Evolutionary conservation across 2,329 filamentous ascomycete genomes (phyloP).

Genomic region (Ophiocordyceps camponoti-rufipedis): DNA sequence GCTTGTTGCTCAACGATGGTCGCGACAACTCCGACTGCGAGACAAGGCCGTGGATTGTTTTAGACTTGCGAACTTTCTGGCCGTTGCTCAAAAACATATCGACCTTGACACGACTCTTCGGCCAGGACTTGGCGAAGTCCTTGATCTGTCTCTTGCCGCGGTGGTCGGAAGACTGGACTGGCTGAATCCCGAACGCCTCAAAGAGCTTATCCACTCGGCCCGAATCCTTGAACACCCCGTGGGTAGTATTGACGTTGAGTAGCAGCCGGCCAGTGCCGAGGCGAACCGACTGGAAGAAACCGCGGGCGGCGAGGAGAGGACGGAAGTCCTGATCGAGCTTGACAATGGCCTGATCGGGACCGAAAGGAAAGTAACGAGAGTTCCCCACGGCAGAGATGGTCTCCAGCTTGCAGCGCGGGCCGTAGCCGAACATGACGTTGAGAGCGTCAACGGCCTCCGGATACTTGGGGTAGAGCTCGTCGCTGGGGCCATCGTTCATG

Average conservation of each 20-base stretch:
- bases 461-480: slow-evolving; percentile 27
- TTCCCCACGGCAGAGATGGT: slow-evolving; percentile 23
- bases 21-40: slow-evolving; percentile 6
- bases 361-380: slow-evolving; percentile 29
- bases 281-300: slow-evolving; percentile 37
- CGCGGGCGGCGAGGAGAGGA: slow-evolving; percentile 24
- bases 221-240: slow-evolving; percentile 29
- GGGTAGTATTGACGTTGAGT: slow-evolving; percentile 35
- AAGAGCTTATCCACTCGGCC: slow-evolving; percentile 19
- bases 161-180: slow-evolving; percentile 1
- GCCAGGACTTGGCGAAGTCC: slow-evolving; percentile 17
- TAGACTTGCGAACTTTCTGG: slow-evolving; percentile 11
- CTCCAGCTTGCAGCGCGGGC: slow-evolving; percentile 16
- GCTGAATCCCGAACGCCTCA: slow-evolving; percentile 5
- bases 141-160: slow-evolving; percentile 6
- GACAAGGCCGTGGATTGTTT: slow-evolving; percentile 12
- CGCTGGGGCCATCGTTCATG: slow-evolving; percentile 18
- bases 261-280: slow-evolving; percentile 33
- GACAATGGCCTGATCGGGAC: slow-evolving; percentile 8
- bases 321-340: slow-evolving; percentile 11
- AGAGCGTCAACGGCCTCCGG: slow-evolving; percentile 29
- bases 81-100: slow-evolving; percentile 6
- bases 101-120: slow-evolving; percentile 18
- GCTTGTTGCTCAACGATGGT: slow-evolving; percentile 5
- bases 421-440: slow-evolving; percentile 30